Evolutionary conservation across 768 basidiomycete genomes (phyloP).

Genomic region (Collybiopsis luxurians): DNA sequence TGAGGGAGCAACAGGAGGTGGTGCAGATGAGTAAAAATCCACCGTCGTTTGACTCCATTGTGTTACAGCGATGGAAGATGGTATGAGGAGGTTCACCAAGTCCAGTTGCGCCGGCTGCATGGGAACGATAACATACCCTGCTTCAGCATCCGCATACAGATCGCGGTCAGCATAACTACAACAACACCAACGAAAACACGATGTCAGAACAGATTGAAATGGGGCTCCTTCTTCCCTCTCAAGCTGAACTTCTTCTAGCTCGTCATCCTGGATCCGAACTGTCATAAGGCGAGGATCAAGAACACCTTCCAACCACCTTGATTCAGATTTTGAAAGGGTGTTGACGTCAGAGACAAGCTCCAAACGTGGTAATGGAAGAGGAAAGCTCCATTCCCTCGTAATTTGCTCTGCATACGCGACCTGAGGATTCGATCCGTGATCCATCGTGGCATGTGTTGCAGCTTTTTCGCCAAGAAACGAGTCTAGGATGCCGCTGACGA

Average conservation of each 20-base stretch:
- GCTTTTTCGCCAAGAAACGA: neutral
- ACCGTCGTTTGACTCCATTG: neutral
- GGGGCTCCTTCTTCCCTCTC: neutral
- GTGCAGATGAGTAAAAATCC: neutral
- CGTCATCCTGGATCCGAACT: neutral
- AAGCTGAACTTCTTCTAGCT: neutral
- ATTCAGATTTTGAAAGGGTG: neutral
- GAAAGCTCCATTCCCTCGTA: neutral
- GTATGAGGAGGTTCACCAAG: neutral
- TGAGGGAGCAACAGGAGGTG: too few relatives aligned
- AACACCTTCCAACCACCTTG: neutral
- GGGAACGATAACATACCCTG: neutral
- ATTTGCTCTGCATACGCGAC: neutral
- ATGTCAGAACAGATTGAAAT: too few relatives aligned
- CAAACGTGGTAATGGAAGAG: neutral
- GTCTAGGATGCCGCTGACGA: neutral
- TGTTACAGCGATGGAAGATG: neutral
- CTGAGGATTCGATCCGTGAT: neutral
- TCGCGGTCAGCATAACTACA: neutral
- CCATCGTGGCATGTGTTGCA: neutral
- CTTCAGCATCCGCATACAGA: neutral
- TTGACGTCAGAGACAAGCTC: neutral
- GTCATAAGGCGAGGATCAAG: neutral
- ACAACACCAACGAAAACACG: constrained; percentile 1
- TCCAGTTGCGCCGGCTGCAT: neutral